These are phyloP conservation scores for Tolypocladium ophioglossoides DNA, from an alignment of 2,329 filamentous ascomycete genomes.

Conservation along the genomic window DNA sequence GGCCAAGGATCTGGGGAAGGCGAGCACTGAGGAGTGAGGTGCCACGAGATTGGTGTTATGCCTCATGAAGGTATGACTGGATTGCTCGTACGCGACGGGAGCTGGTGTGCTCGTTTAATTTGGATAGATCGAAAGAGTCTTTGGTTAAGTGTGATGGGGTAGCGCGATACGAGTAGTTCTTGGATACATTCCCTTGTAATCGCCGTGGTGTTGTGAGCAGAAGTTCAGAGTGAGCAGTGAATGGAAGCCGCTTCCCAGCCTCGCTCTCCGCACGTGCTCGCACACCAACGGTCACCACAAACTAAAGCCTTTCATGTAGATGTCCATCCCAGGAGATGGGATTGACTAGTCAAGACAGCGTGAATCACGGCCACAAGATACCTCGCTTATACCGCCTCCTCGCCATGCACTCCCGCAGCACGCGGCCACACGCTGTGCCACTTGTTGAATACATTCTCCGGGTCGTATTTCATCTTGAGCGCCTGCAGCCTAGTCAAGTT, in stretches of 20 bases:
- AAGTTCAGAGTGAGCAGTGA: no score
- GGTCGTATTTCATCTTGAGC: slow-evolving; percentile 23
- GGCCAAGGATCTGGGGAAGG: slow-evolving; percentile 8
- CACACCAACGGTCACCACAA: no score
- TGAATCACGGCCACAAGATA: no score
- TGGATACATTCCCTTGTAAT: not conserved
- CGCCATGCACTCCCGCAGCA: not conserved
- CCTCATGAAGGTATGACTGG: no score
- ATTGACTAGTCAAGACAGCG: no score
- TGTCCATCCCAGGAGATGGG: no score
- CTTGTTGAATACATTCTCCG: slow-evolving; percentile 22
- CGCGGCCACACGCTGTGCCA: slow-evolving; percentile 9
- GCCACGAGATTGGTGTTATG: not conserved
- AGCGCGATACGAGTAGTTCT: not conserved
- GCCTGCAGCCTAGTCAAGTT: slow-evolving; percentile 17
- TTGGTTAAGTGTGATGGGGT: not conserved
- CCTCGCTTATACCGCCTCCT: no score
- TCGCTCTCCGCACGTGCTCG: no score
- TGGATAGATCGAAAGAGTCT: not conserved
- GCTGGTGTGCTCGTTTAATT: no score
- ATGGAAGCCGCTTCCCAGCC: not conserved
- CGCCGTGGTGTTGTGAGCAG: no score
- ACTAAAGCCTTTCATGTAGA: no score
- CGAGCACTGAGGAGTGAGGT: not conserved
- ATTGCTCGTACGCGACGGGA: no score